Base-by-base conservation (phyloP, 805 yeast species). In the Wickerhamiella nectarea region DNA sequence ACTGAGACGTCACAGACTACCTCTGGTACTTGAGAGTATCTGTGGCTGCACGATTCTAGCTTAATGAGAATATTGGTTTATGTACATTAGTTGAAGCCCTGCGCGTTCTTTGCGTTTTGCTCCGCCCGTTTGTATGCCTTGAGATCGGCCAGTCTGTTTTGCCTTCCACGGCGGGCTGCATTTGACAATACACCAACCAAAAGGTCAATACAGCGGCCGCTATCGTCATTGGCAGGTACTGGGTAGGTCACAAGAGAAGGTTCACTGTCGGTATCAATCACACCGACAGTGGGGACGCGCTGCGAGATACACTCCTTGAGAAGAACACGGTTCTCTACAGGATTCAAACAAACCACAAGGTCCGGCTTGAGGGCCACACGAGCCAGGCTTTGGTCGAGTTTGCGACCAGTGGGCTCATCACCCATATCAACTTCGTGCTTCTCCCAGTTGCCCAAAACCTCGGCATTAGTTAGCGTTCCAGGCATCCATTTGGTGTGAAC, bases 141-240 rank as follows among this genome's bases (percentile, higher is more conserved):
- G 44, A 50, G 53, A 48, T 63, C 65, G 9, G 53, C 62, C 43
- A 75, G 60, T 56, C 94, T 72, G 51, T 66, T 69, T 35, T 70
- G 63, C 47, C 76, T 68, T 34, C 98, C 98, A 40, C 69, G 70
- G 59, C 80, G 78, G 22, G 91, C 97, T 12, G 96, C 87, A 56
- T 72, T 78, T 18, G 91, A 78, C 48, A 91, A 69, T 15, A 87
- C 78, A 47, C 97, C 96, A 44, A 76, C 66, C 52, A 91, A 72
- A 51, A 91, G 67, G 50, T 83, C 79, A 8, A 80, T 76, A 6
- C 94, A 74, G 61, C 98, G 74, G 46, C 76, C 65, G 6, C 94
- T 80, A 60, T 87, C 96, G 60, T 91, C 97, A 59, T 91, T 91
- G 50, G 94, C 94, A 14, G 97, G 97, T 52, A 91, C 82, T 41